Evolutionary conservation across 2,329 filamentous ascomycete genomes (phyloP).

Genomic region (Aspergillus unguis): DNA sequence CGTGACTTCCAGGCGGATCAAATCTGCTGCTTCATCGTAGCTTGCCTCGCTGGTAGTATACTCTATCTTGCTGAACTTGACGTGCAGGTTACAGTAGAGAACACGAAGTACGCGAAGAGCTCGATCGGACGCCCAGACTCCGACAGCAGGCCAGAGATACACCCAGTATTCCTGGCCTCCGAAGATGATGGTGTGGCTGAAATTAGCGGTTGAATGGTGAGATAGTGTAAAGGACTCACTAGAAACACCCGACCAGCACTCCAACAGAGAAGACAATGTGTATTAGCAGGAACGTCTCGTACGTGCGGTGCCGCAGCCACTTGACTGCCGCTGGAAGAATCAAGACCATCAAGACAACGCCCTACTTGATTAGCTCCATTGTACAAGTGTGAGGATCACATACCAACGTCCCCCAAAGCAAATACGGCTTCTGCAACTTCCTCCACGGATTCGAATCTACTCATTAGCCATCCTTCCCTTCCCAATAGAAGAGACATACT

Average conservation of each 20-base stretch:
- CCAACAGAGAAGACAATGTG: constrained; percentile 40
- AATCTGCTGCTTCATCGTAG: constrained; percentile 45
- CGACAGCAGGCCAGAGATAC: constrained; percentile 51
- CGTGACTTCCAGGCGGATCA: constrained; percentile 48
- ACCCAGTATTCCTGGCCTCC: constrained; percentile 46
- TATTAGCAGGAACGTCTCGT: constrained; percentile 42
- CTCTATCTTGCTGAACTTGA: constrained; percentile 22
- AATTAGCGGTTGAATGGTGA: constrained; percentile 1
- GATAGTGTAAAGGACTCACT: constrained; percentile 32
- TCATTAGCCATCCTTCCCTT: neutral
- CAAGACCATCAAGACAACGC: constrained; percentile 39
- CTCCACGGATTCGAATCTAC: constrained; percentile 26
- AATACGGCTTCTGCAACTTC: constrained; percentile 27
- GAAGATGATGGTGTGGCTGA: constrained; percentile 49
- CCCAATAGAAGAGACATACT: constrained; percentile 14
- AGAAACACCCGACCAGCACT: constrained; percentile 47
- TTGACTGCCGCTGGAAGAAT: constrained; percentile 46
- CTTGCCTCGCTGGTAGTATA: constrained; percentile 39
- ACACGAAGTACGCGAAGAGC: constrained; percentile 43
- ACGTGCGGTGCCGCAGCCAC: constrained; percentile 44
- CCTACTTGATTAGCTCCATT: constrained; percentile 21
- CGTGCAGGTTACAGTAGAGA: constrained; percentile 44
- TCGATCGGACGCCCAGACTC: constrained; percentile 50
- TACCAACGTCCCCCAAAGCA: constrained; percentile 32
- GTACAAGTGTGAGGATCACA: neutral